phyloP scores from a whole-genome alignment of 192 early-diverging fungal genomes.

The Spizellomyces punctatus region DNA sequence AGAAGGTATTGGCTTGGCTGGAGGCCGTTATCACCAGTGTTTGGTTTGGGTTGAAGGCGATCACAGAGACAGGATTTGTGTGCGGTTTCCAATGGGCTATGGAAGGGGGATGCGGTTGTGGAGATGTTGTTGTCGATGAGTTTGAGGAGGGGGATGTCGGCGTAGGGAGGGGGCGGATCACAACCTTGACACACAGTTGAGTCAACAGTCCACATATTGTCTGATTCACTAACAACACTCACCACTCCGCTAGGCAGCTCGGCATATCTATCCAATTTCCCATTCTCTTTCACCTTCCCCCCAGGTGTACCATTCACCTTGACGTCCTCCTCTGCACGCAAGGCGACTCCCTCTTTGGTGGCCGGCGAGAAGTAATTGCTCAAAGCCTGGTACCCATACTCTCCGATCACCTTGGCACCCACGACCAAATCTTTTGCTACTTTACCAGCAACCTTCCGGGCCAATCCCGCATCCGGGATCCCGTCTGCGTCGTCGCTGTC shows the following conservation, averaged over 20 bases:
- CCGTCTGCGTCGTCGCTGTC: slow-evolving; percentile 24
- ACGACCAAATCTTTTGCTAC: slow-evolving; percentile 79
- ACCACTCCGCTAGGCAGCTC: slow-evolving; percentile 31
- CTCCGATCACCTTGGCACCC: slow-evolving; percentile 75
- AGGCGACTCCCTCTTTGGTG: background rate
- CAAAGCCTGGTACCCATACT: slow-evolving; percentile 67
- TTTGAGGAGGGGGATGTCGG: background rate
- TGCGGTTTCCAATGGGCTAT: slow-evolving; percentile 76
- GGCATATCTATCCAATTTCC: background rate
- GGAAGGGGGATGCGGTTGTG: background rate
- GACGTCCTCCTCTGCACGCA: background rate
- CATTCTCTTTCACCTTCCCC: background rate
- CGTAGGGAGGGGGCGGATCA: slow-evolving; percentile 16
- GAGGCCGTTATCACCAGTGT: slow-evolving; percentile 73
- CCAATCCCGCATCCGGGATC: slow-evolving; percentile 4
- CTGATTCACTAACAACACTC: slow-evolving; percentile 5
- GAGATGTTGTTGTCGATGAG: background rate
- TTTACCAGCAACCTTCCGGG: slow-evolving; percentile 63
- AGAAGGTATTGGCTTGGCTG: slow-evolving; percentile 72
- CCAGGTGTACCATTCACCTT: background rate
- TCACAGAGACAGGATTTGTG: slow-evolving; percentile 61
- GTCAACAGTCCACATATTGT: background rate
- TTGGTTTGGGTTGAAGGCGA: slow-evolving; percentile 67
- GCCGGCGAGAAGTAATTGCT: slow-evolving; percentile 60
- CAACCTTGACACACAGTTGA: slow-evolving; percentile 9